Evolutionary conservation across 1,284 basidiomycete genomes (phyloP), one percentile per base, ranked within the genome.

Genomic region (Microbotryum scabiosae): DNA sequence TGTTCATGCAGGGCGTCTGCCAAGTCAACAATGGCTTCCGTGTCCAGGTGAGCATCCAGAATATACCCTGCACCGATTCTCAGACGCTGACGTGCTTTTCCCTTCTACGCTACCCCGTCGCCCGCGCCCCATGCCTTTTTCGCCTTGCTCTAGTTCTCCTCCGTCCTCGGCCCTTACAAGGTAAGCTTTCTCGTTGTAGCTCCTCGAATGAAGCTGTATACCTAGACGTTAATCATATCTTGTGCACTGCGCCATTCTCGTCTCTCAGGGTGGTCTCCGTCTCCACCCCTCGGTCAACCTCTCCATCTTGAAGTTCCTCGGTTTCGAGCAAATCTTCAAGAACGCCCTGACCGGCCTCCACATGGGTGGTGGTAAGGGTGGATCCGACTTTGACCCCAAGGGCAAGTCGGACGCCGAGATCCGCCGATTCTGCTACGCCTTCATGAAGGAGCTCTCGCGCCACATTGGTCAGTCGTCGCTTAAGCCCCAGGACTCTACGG

Each of bases 291-390:
- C 84, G 59, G 87, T 89, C 76, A 88, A 88, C 79, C 81, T 89
- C 48, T 86, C 84, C 68, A 87, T 89, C 76, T 82, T 89, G 76
- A 88, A 88, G 76, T 89, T 89, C 84, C 82, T 88, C 68, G 87
- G 86, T 58, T 87, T 88, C 74, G 87, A 89, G 78, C 83, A 84
- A 75, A 85, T 83, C 70, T 88, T 88, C 82, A 88, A 88, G 78
- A 89, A 89, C 76, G 86, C 87, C 45, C 80, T 89, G 36, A 88
- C 87, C 30, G 86, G 86, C 53, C 78, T 88, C 64, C 82, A 78
- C 76, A 87, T 88, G 82, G 86, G 86, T 69, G 86, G 86, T 72
- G 81, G 79, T 68, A 77, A 77, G 69, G 74, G 73, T 52, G 84
- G 77, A 65, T 73, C 66, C 54, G 61, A 64, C 61, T 66, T 67